phyloP scores from a whole-genome alignment of 179 eudicot genomes.

The Nepenthes alata region DNA sequence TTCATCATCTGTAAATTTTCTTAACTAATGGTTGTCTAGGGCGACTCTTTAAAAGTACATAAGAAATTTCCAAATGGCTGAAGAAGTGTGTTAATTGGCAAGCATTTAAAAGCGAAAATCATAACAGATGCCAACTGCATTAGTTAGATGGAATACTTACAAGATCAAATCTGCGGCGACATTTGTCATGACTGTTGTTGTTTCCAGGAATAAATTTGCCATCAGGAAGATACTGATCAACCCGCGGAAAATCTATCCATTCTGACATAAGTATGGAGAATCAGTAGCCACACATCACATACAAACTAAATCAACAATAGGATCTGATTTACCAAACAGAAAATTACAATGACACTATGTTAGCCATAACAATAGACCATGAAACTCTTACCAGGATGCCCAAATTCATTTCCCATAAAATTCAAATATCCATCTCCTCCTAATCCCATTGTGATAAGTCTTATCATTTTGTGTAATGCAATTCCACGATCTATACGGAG shows the following conservation, averaged over 20 bases:
- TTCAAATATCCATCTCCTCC: constrained; percentile 99
- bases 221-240: constrained; percentile 64
- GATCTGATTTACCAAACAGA: neutral
- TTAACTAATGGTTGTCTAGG: too few species aligned
- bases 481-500: constrained; percentile 92
- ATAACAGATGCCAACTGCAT: neutral
- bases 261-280: constrained; percentile 32
- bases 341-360: neutral
- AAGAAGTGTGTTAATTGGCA: neutral
- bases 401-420: constrained; percentile 99
- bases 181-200: constrained; percentile 74
- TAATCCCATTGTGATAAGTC: constrained; percentile 89
- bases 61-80: too few species aligned
- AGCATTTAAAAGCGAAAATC: neutral
- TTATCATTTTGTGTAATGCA: constrained; percentile 96
- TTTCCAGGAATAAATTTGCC: constrained; percentile 76
- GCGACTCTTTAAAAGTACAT: too few species aligned
- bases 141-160: constrained; percentile 23
- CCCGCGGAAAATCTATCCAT: constrained; percentile 98
- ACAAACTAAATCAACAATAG: constrained; percentile 4
- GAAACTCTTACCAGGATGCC: constrained; percentile 74
- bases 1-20: too few species aligned
- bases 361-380: neutral
- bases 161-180: constrained; percentile 95
- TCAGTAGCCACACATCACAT: constrained; percentile 3